Evolutionary conservation across 495 filamentous ascomycete species (phyloP), one percentile per base, ranked within the genome.

Genomic region (Neurospora sp.): DNA sequence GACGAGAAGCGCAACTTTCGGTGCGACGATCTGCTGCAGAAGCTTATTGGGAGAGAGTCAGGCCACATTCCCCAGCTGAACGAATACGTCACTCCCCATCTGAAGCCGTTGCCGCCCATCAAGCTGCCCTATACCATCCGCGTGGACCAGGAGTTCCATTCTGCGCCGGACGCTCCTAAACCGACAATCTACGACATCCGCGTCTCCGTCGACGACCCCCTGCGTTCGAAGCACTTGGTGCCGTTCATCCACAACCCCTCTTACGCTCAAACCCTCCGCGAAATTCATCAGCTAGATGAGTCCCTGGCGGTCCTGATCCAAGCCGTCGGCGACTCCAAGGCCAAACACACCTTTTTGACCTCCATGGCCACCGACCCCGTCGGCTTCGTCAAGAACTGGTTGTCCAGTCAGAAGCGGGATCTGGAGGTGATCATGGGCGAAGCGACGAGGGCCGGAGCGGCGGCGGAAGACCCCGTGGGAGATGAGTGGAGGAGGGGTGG

Each of bases 41-140:
- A 87, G 75, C 86, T 97, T 79, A 93, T 97, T 77, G 84, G 87
- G 86, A 75, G 96, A 98, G 39, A 86, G 87, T 27, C n/a, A 3
- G 90, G 97, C 81, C 92, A 89, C 83, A 97, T 99, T 82, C 96
- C 95, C n/a, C 88, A 92, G 75, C 89, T 99, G 74, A 90, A 92
- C 49, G 92, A 96, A 31, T 85, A 88, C 40, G 89, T 97, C 73
- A 86, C 88, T 18, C 85, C 85, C 4, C 94, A 98, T 81, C 88
- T 97, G 44, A 89, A 85, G 40, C 86, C 93, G 10, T 87, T 97
- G 18, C 90, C 94, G 7, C 96, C 96, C 0, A 88, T 98, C 79
- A 90, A 92, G 75, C 89, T 98, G 31, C 86, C 88, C 39, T 99
- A 98, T 84, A 98, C 94, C 44, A 96, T 98, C 81, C 95, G 96